phyloP scores from a whole-genome alignment of 257 asterid species.

The Galeopsis tetrahit region DNA sequence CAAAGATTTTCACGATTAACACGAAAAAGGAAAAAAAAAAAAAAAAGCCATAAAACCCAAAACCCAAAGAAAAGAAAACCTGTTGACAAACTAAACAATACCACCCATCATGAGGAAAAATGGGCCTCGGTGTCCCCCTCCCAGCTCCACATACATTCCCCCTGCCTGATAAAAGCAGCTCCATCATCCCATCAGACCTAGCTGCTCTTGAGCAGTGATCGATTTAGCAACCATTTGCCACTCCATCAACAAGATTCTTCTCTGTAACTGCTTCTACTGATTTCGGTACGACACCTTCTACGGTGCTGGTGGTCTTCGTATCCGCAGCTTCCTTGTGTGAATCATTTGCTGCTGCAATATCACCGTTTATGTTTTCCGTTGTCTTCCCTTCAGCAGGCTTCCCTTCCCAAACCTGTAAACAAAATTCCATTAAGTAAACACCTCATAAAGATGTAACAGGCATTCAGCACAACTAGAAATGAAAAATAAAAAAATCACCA shows the following conservation, averaged over 20 bases:
- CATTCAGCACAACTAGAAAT: background rate
- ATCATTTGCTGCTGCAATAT: conserved; percentile 34
- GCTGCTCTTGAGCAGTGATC: conserved; percentile 31
- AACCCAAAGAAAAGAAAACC: conserved; percentile 36
- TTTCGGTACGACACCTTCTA: conserved; percentile 22
- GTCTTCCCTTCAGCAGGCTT: conserved; percentile 47
- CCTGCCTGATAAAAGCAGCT: background rate
- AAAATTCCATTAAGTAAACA: background rate
- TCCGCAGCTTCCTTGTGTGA: conserved; percentile 34
- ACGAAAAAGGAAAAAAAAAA: conserved; percentile 1
- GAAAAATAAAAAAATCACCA: conserved; percentile 28
- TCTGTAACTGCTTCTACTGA: conserved; percentile 41
- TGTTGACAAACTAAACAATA: conserved; percentile 39
- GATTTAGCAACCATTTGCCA: conserved; percentile 55
- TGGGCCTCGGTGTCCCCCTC: conserved; percentile 26
- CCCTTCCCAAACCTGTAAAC: conserved; percentile 54
- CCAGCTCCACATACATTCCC: conserved; percentile 5
- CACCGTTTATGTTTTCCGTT: conserved; percentile 40
- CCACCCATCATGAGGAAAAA: conserved; percentile 44
- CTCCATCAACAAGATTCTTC: conserved; percentile 44
- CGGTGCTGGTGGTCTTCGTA: background rate
- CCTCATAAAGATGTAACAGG: background rate
- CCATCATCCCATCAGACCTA: conserved; percentile 26
- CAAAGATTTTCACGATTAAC: background rate
- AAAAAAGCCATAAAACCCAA: conserved; percentile 37